Evolutionary conservation across 1,139 yeast species (phyloP), one percentile per base, ranked within the genome.

Genomic region (Hansenula sp.): DNA sequence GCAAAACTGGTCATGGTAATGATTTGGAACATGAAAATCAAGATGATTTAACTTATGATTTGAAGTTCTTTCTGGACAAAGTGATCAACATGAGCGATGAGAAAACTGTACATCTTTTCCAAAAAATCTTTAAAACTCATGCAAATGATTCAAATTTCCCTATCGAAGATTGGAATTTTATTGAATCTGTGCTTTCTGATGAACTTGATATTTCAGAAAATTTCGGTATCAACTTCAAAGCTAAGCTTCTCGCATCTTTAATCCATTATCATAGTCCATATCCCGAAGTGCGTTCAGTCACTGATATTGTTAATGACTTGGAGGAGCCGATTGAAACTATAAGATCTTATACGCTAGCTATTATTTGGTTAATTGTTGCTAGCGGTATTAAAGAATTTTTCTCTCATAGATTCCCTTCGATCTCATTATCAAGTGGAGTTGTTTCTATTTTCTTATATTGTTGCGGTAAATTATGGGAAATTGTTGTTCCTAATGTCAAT

Each of bases 221-320:
- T n/a, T n/a, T n/a, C n/a, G n/a, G n/a, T 27, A 10, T 67, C 58
- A 59, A 60, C 18, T 59, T 71, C 37, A 62, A 63, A 49, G 56
- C 58, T 8, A 66, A 62, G 46, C 50, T 71, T 19, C 67, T 69
- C 43, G 81, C 81, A 2, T 72, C 70, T 25, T 57, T 80, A 41
- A 63, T 75, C 42, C 67, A 74, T 38, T 79, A 67, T 57, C 76
- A 72, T 58, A 79, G 84, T 1, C 84, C 85, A 1, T 81, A 81
- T 57, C 77, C 82, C 3, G 86, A 81, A 58, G 84, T 81, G 7
- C 68, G 88, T 49, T 70, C 86, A 10, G 75, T 78, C 28, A 68
- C 80, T 29, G 74, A 72, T 40, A 77, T 81, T 15, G 62, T 60
- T 38, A 84, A 79, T 56, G 81, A 79, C 51, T 72, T 74, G 2